These are phyloP conservation scores for Grifola frondosa DNA, from an alignment of 1,284 basidiomycete genomes.

Conservation along the genomic window DNA sequence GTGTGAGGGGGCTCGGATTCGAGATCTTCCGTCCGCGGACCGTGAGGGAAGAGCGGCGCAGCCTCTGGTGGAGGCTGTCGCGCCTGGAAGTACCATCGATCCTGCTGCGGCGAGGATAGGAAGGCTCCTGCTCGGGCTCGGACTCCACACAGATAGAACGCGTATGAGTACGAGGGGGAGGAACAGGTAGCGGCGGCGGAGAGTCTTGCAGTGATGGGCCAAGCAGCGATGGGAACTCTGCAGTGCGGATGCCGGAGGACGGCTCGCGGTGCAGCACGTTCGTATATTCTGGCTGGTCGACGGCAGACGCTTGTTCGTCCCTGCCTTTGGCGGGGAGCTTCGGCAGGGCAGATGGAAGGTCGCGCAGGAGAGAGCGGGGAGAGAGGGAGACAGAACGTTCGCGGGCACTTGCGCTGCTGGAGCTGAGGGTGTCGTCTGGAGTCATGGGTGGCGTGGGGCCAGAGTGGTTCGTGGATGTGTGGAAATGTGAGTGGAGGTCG, in stretches of 20 bases:
- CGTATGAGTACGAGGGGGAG: slow-evolving; percentile 11
- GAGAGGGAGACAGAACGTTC: slow-evolving; percentile 22
- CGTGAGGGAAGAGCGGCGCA: slow-evolving; percentile 12
- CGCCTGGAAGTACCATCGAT: slow-evolving; percentile 9
- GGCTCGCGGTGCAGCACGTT: slow-evolving; percentile 9
- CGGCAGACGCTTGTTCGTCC: neutral
- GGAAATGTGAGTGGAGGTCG: slow-evolving; percentile 16
- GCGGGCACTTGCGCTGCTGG: slow-evolving; percentile 24
- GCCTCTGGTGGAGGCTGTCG: slow-evolving; percentile 15
- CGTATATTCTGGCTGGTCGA: slow-evolving; percentile 3
- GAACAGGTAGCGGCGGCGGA: slow-evolving; percentile 11
- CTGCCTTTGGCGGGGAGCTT: slow-evolving; percentile 12
- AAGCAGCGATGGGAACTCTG: slow-evolving; percentile 28
- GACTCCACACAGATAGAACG: slow-evolving; percentile 6
- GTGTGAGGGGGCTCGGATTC: slow-evolving; percentile 15
- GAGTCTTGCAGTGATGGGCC: slow-evolving; percentile 15
- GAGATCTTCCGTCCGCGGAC: slow-evolving; percentile 16
- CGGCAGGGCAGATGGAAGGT: slow-evolving; percentile 18
- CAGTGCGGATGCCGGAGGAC: slow-evolving; percentile 22
- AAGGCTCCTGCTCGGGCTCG: slow-evolving; percentile 14
- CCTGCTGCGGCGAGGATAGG: slow-evolving; percentile 11
- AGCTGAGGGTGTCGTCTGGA: slow-evolving; percentile 31
- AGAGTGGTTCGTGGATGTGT: slow-evolving; percentile 16
- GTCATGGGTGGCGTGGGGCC: slow-evolving; percentile 32
- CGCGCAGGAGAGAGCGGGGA: slow-evolving; percentile 18